These are phyloP conservation scores for Castanea sativa DNA, from an alignment of 306 rosid species.

Conservation along the genomic window DNA sequence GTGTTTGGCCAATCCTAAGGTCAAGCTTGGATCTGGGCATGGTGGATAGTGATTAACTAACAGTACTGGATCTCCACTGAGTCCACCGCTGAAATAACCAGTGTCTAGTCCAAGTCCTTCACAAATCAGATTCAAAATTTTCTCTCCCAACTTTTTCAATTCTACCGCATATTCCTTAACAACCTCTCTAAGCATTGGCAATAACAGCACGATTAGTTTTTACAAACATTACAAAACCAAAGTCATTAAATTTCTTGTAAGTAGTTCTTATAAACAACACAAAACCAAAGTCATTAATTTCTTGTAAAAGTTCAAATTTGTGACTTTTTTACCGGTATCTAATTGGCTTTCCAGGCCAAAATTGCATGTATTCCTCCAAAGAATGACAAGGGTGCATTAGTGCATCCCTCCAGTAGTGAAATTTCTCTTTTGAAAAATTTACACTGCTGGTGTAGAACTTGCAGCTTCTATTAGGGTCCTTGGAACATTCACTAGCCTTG, in stretches of 20 bases:
- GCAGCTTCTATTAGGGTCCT: conserved; percentile 50
- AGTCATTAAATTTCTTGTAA: no score
- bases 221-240: neutral
- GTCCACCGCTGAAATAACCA: conserved; percentile 40
- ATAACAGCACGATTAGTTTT: neutral
- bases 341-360: conserved; percentile 71
- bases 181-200: conserved; percentile 44
- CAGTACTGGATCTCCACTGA: conserved; percentile 37
- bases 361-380: conserved; percentile 36
- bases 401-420: conserved; percentile 72
- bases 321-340: conserved; percentile 37
- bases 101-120: conserved; percentile 53
- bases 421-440: conserved; percentile 31
- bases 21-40: conserved; percentile 71
- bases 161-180: conserved; percentile 37
- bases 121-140: conserved; percentile 51
- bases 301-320: no score
- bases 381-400: conserved; percentile 58
- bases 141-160: conserved; percentile 32
- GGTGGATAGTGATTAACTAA: conserved; percentile 65
- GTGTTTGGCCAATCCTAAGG: conserved; percentile 62
- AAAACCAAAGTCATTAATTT: no score
- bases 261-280: no score
- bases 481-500: conserved; percentile 53
- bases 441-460: conserved; percentile 66